Evolutionary conservation across 2,329 filamentous ascomycete genomes (phyloP), one percentile per base, ranked within the genome.

Genomic region (Bisporella sp.): DNA sequence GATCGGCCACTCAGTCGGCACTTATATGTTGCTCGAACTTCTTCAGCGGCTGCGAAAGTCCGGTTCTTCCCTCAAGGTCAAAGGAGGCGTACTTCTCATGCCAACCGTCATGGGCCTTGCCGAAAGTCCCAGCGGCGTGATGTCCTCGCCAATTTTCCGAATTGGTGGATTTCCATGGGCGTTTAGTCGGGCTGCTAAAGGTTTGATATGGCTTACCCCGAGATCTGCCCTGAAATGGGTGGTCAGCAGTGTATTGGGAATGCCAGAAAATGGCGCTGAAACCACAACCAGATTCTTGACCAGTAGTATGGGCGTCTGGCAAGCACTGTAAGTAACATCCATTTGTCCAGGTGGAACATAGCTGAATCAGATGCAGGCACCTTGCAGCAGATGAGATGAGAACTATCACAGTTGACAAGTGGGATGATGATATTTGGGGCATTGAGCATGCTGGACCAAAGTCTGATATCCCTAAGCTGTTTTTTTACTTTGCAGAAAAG

Each of bases 91-190:
- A 41, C 71, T 90, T 50, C 73, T 91, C 13, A 89, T 89, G 63
- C 85, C 87, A 1, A 89, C 87, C 1, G 75, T 91, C 37, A 76
- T 82, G n/a, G 78, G 89, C 66, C 82, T 91, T 54, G 79, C 81
- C 7, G 67, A 70, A 50, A 87, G 82, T 1, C 73, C 77, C 0
- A 80, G 73, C 31, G 87, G 86, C 1, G 68, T 68, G 49, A 75
- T 75, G 45, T 67, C 83, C 39, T 66, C 68, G 37, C 56, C 71
- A 4, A 59, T 81, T 5, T 68, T 67, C 41, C 67, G 68, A 8
- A 62, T 66, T 31, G 58, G 61, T 2, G 48, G 59, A n/a, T 62
- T 66, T 37, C 55, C 62, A 2, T 55, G 47, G 11, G 52, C 42
- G 40, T 56, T 55, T 8, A 60, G 57, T 51, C 43, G 44, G 6